These are phyloP conservation scores for Bremia lactucae DNA, from an alignment of 352 stramenopile genomes.

Conservation along the genomic window DNA sequence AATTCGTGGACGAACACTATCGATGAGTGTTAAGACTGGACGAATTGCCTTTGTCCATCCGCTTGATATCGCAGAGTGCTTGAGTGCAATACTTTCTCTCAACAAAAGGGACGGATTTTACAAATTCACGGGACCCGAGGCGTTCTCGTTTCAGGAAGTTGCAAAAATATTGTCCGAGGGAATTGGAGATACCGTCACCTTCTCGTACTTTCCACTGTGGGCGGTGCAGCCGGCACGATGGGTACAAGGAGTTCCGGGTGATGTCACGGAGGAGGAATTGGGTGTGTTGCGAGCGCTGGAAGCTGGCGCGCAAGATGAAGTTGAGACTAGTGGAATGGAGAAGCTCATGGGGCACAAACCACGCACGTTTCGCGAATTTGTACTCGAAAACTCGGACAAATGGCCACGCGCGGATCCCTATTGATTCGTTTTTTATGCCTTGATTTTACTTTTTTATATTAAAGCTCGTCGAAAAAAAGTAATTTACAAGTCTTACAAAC, in stretches of 20 bases:
- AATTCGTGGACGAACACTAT: slow-evolving; percentile 55
- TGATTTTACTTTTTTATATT: too few species aligned
- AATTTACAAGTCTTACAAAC: too few species aligned
- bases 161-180: slow-evolving; percentile 28
- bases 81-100: slow-evolving; percentile 15
- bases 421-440: too few species aligned
- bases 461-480: too few species aligned
- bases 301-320: slow-evolving; percentile 23
- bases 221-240: slow-evolving; percentile 61
- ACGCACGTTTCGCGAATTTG: slow-evolving; percentile 35
- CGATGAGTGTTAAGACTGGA: slow-evolving; percentile 42
- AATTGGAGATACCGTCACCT: slow-evolving; percentile 35
- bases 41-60: slow-evolving; percentile 54
- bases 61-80: slow-evolving; percentile 40
- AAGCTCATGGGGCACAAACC: slow-evolving; percentile 26
- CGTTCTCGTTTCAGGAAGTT: slow-evolving; percentile 43
- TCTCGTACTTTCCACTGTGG: slow-evolving; percentile 64
- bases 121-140: slow-evolving; percentile 43
- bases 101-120: slow-evolving; percentile 5
- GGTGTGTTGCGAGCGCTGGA: slow-evolving; percentile 37
- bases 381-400: slow-evolving; percentile 26
- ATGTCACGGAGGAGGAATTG: slow-evolving; percentile 49
- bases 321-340: slow-evolving; percentile 24
- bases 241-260: slow-evolving; percentile 52
- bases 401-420: slow-evolving; percentile 26